phyloP scores from a whole-genome alignment of 192 early-diverging fungal species.

The Geranomyces variabilis region DNA sequence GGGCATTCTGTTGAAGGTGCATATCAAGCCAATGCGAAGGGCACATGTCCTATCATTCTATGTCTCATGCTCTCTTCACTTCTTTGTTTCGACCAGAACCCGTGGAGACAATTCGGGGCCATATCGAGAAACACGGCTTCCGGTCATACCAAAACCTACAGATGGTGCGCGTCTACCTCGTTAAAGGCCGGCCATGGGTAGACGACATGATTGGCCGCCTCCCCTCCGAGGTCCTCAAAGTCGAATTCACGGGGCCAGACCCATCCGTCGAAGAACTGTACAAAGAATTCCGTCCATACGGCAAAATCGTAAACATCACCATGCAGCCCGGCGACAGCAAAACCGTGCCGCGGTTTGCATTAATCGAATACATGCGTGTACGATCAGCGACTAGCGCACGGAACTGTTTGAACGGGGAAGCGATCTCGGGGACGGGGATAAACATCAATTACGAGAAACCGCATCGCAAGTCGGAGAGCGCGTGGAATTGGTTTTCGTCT shows the following conservation, averaged over 20 bases:
- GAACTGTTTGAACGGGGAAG: slow-evolving; percentile 87
- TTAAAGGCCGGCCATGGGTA: slow-evolving; percentile 46
- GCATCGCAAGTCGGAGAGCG: slow-evolving; percentile 62
- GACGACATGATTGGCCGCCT: slow-evolving; percentile 53
- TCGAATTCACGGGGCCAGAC: slow-evolving; percentile 81
- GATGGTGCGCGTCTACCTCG: slow-evolving; percentile 38
- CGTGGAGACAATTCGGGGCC: slow-evolving; percentile 50
- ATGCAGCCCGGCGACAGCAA: slow-evolving; percentile 65
- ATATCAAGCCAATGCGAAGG: not conserved
- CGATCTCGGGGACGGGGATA: slow-evolving; percentile 65
- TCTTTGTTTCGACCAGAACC: slow-evolving; percentile 33
- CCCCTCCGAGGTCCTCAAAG: slow-evolving; percentile 46
- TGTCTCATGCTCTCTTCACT: too few relatives aligned
- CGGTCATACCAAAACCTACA: slow-evolving; percentile 72
- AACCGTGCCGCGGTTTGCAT: slow-evolving; percentile 77
- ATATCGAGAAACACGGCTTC: slow-evolving; percentile 56
- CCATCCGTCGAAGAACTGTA: slow-evolving; percentile 71
- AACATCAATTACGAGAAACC: slow-evolving; percentile 50
- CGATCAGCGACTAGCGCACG: slow-evolving; percentile 88
- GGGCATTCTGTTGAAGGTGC: slow-evolving; percentile 38
- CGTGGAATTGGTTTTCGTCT: slow-evolving; percentile 51
- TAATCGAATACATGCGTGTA: slow-evolving; percentile 76
- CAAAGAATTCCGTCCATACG: slow-evolving; percentile 74
- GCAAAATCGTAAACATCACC: slow-evolving; percentile 80
- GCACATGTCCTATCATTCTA: too few relatives aligned